Conservation (phyloP, 2,329 filamentous ascomycete genomes). For the Rutstroemia sp. region DNA sequence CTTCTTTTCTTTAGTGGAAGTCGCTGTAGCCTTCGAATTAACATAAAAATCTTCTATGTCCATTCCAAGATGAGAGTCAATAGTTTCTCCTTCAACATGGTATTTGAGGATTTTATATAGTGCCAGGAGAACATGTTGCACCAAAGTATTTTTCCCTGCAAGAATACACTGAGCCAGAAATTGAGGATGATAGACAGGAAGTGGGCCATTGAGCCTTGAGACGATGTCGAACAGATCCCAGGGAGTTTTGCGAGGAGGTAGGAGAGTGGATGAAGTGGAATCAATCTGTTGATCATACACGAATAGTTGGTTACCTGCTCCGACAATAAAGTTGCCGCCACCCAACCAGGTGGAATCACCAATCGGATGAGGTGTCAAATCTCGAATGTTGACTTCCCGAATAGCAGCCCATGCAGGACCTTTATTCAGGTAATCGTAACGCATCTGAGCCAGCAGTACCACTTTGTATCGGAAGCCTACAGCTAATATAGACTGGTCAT, state of each 20-base stretch:
- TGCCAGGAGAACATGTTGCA: conserved; percentile 64
- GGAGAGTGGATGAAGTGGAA: conserved; percentile 34
- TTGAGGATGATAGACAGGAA: conserved; percentile 89
- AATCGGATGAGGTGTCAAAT: conserved; percentile 81
- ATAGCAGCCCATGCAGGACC: conserved; percentile 86
- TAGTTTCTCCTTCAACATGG: conserved; percentile 68
- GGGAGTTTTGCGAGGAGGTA: conserved; percentile 19
- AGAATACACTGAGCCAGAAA: conserved; percentile 83
- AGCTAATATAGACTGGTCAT: conserved; percentile 80
- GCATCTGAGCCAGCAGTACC: conserved; percentile 74
- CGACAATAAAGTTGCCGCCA: conserved; percentile 78
- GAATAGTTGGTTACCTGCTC: conserved; percentile 86
- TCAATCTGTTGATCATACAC: conserved; percentile 72
- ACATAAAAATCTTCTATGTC: conserved; percentile 52
- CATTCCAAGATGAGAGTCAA: conserved; percentile 72
- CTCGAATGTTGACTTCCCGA: conserved; percentile 71
- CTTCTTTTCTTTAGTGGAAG: conserved; percentile 17
- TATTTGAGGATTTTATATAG: conserved; percentile 75
- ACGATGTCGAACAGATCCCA: conserved; percentile 73
- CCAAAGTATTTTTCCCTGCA: conserved; percentile 64
- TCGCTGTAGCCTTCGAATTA: conserved; percentile 18
- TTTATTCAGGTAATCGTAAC: conserved; percentile 85
- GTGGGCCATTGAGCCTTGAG: conserved; percentile 74
- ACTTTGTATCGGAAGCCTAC: conserved; percentile 90
- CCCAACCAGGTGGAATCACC: conserved; percentile 89